Evolutionary conservation across 78 protist species (phyloP).

Genomic region (Carpediemonas membranifera): DNA sequence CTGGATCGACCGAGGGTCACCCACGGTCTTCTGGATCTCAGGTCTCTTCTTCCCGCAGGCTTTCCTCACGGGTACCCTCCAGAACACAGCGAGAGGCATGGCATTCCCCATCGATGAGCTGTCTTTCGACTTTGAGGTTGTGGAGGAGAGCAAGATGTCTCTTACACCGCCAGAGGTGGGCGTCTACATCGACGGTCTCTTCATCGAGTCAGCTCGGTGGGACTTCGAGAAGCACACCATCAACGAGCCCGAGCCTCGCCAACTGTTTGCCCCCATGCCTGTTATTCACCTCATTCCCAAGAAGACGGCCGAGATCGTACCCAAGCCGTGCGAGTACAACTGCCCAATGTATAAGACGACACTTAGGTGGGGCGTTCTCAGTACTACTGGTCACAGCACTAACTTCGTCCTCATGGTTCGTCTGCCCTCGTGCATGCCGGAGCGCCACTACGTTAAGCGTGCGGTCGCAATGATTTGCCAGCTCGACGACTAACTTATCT

Average conservation of each 20-base stretch:
- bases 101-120: conserved; percentile 39
- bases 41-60: conserved; percentile 34
- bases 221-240: neutral
- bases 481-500: too few species aligned
- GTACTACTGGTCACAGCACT: conserved; percentile 61
- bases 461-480: neutral
- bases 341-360: conserved; percentile 51
- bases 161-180: neutral
- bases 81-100: conserved; percentile 52
- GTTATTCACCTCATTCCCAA: neutral
- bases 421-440: neutral
- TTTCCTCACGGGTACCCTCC: conserved; percentile 56
- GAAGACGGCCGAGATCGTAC: neutral
- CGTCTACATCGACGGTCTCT: neutral
- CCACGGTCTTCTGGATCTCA: conserved; percentile 20
- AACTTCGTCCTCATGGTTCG: conserved; percentile 17
- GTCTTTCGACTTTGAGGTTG: neutral
- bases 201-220: neutral
- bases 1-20: conserved; percentile 50
- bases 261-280: neutral
- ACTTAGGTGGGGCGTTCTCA: conserved; percentile 9
- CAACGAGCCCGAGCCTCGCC: neutral
- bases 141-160: neutral
- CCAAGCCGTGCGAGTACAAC: conserved; percentile 5
- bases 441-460: neutral